A percentile compares a stretch with the other conserved stretches of the same genome.
Evolutionary conservation across 2,329 filamentous ascomycete genomes (phyloP).

Genomic region (Fusarium multiceps): DNA sequence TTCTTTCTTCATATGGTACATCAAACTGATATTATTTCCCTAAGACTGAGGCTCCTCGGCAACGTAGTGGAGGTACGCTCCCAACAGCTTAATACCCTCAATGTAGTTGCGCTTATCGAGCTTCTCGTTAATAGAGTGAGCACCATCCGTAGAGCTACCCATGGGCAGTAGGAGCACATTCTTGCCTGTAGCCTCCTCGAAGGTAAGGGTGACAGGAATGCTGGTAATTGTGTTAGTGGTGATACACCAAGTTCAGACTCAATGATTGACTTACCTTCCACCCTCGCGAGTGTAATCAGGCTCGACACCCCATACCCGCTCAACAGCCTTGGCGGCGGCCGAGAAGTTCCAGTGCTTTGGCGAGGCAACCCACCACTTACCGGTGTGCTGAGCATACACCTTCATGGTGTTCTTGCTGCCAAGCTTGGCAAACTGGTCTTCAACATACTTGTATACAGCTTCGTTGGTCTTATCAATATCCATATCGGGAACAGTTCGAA

Average conservation of each 20-base stretch:
- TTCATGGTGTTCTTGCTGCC: constrained; percentile 92
- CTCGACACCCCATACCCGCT: constrained; percentile 92
- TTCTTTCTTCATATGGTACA: constrained; percentile 27
- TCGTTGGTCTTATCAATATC: constrained; percentile 89
- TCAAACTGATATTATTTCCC: constrained; percentile 23
- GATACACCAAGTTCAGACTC: neutral
- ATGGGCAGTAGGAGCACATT: constrained; percentile 95
- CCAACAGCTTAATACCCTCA: constrained; percentile 94
- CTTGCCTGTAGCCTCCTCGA: constrained; percentile 97
- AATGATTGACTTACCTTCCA: constrained; percentile 73
- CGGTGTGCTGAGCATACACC: constrained; percentile 84
- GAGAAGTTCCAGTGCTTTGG: constrained; percentile 99
- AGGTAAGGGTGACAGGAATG: constrained; percentile 96
- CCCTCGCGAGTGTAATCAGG: constrained; percentile 97
- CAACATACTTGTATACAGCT: constrained; percentile 84
- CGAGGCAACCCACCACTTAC: constrained; percentile 98
- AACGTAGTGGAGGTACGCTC: constrained; percentile 95
- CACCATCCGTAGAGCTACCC: constrained; percentile 96
- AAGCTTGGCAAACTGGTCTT: constrained; percentile 86
- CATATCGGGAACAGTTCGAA: constrained; percentile 98
- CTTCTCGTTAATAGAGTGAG: constrained; percentile 99
- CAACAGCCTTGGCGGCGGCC: constrained; percentile 93
- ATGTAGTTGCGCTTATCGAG: constrained; percentile 97
- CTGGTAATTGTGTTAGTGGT: constrained; percentile 57
- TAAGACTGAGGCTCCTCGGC: constrained; percentile 79